Evolutionary conservation across 1,284 basidiomycete species (phyloP).

Genomic region (Marasmius fiardii): DNA sequence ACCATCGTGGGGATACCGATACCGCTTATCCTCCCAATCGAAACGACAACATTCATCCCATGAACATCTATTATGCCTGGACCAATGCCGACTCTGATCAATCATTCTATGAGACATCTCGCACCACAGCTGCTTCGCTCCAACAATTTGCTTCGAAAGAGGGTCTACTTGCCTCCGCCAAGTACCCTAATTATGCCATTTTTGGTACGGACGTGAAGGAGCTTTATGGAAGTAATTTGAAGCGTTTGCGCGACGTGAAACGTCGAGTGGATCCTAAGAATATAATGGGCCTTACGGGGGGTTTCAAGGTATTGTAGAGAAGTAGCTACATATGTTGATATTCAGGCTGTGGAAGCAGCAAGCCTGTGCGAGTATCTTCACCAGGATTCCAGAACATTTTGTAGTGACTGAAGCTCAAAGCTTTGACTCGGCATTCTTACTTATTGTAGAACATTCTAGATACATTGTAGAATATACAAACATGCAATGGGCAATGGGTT

Average conservation of each 20-base stretch:
- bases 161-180: not conserved
- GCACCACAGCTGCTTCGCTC: slow-evolving; percentile 10
- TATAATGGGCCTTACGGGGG: not conserved
- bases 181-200: slow-evolving; percentile 11
- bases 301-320: too few relatives aligned
- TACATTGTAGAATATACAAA: too few relatives aligned
- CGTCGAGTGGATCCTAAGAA: not conserved
- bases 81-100: not conserved
- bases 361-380: too few relatives aligned
- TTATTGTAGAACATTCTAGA: too few relatives aligned
- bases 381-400: too few relatives aligned
- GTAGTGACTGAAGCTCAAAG: too few relatives aligned
- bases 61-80: slow-evolving; percentile 8
- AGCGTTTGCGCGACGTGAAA: not conserved
- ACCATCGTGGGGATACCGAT: slow-evolving; percentile 26
- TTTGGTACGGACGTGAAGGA: slow-evolving; percentile 5
- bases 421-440: too few relatives aligned
- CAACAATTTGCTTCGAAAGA: not conserved
- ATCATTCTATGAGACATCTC: not conserved
- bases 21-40: slow-evolving; percentile 10
- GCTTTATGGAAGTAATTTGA: not conserved
- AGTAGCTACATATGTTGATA: too few relatives aligned
- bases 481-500: too few relatives aligned
- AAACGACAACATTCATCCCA: not conserved
- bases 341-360: too few relatives aligned